Conservation (phyloP, 805 yeast genomes). For the Lipomyces yamanashiensis region DNA sequence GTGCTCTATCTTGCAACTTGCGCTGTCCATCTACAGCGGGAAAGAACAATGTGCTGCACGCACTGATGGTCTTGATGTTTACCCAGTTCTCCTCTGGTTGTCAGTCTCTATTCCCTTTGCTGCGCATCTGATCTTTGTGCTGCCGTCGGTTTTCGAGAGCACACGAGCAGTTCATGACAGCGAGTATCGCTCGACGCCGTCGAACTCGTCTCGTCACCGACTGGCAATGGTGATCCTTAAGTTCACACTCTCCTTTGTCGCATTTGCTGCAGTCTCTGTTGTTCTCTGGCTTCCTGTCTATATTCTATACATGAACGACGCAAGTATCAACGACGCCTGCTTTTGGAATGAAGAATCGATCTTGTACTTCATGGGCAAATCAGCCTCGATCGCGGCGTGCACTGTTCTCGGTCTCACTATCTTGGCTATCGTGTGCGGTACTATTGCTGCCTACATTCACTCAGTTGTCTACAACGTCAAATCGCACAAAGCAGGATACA, state of each 20-base stretch:
- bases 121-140: constrained; percentile 13
- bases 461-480: not conserved
- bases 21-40: constrained; percentile 14
- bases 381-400: constrained; percentile 24
- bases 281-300: constrained; percentile 31
- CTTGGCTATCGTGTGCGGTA: constrained; percentile 12
- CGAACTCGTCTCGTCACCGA: not conserved
- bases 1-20: constrained; percentile 17
- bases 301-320: constrained; percentile 27
- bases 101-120: constrained; percentile 17
- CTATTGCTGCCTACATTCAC: constrained; percentile 10
- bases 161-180: not conserved
- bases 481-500: constrained; percentile 15
- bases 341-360: constrained; percentile 19
- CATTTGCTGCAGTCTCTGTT: constrained; percentile 10
- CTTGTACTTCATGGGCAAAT: constrained; percentile 28
- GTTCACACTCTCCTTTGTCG: not conserved
- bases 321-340: constrained; percentile 22
- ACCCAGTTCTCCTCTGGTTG: constrained; percentile 26
- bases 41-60: constrained; percentile 15
- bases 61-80: constrained; percentile 1
- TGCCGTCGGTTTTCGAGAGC: constrained; percentile 25
- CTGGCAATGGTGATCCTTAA: constrained; percentile 4
- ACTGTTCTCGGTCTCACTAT: not conserved
- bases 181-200: not conserved